Base-by-base conservation (phyloP, 345 rosid genomes). In the Iberis pinnata region DNA sequence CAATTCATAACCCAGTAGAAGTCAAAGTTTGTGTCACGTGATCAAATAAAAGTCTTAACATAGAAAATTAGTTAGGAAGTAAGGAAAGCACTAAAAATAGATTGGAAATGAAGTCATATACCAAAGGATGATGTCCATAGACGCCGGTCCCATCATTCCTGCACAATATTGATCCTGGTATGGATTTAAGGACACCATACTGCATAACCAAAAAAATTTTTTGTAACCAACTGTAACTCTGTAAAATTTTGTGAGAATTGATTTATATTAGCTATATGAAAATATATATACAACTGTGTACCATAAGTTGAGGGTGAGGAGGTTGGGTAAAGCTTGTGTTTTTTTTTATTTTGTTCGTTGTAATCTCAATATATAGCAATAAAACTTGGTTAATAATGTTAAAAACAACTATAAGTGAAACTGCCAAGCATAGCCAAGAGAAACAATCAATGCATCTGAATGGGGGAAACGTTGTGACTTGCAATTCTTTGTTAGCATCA, bases 71-170 rank as follows among this genome's bases (percentile, higher is more conserved):
- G 18, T 35, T 20, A 9, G 18, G 41, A 6, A n/a, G 29, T 8
- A 11, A n/a, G 36, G n/a, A 52, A 61, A 52, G 12, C 65, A 43
- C 12, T 4, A 16, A 16, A 32, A 4, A 40, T 10, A 24, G 9
- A 9, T 19, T n/a, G 55, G 17, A 3, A 45, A 22, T 41, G 19
- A 44, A 52, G 45, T 46, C 29, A 71, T 80, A 59, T 80, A 92
- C 98, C 98, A 83, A 32, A 19, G 84, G 79, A 65, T 78, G 97
- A 65, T 86, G 84, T 58, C 82, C 94, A 76, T 78, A 92, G 25
- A n/a, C n/a, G n/a, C n/a, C n/a, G 93, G 65, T 61, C 86, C 80
- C 80, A 88, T 73, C 90, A 92, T 78, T 51, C 95, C 83, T 8
- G 79, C 78, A 64, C 75, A 85, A 64, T 70, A 88, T 16, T 90